Evolutionary conservation across 2,329 filamentous ascomycete genomes (phyloP), one percentile per base, ranked within the genome.

Genomic region (Plectosphaerella sp.): DNA sequence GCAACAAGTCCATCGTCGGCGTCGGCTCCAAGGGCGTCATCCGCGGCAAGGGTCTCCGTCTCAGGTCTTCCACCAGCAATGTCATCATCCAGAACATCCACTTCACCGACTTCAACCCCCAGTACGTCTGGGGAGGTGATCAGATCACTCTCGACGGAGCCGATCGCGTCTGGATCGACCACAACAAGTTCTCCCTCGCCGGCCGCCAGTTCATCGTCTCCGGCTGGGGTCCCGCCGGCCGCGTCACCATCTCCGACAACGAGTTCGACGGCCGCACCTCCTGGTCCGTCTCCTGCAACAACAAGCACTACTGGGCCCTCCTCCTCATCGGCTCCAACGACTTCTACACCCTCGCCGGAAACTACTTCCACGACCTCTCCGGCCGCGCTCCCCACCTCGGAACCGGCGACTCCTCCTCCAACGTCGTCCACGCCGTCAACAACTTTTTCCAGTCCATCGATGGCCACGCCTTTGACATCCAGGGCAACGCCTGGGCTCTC

Each of bases 21-120:
- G 53, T 54, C 12, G 61, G 59, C 24, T 57, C 56, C 7, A 58
- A 62, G 50, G 62, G 60, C 18, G 57, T 63, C 1, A 56, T 65
- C 4, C 61, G 62, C 20, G 69, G 72, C 53, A 68, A 74, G 58
- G 73, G 72, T 10, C 65, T 80, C 18, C 70, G 68, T 22, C 64
- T 79, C 50, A 72, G 73, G 56, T 63, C 65, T 11, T 66, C 65
- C 24, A 50, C 48, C 22, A 72, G 64, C 57, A 80, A 80, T 58
- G 74, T 80, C 52, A 78, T 79, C 54, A 67, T 80, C 49, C 75
- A 74, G 48, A 79, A 79, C 62, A 59, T 80, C 10, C 70, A 71
- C 47, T 69, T 79, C 55, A 73, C 72, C 55, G 48, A 65, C 25
- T 66, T 78, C 47, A 74, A 75, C 64, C 60, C 70, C 4, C 68